Conservation (phyloP, 306 rosid species). For the Arachis hypogaea region DNA sequence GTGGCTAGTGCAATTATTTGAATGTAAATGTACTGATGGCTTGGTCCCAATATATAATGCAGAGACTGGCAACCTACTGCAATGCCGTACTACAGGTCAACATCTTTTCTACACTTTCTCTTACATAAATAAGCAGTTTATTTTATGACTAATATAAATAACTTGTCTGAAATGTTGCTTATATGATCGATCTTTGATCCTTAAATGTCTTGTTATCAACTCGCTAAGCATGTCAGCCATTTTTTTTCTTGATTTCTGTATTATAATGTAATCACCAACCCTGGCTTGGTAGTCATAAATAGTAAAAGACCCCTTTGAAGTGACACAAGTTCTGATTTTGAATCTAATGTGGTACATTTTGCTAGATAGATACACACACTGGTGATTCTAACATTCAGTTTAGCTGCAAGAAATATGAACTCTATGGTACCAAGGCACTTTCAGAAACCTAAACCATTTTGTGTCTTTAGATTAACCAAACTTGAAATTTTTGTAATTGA, state of each 20-base stretch:
- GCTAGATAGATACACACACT: background rate
- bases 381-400: background rate
- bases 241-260: background rate
- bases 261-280: background rate
- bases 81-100: slow-evolving; percentile 67
- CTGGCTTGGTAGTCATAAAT: background rate
- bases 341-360: background rate
- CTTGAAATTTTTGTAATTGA: background rate
- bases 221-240: background rate
- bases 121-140: slow-evolving; percentile 3
- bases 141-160: slow-evolving; percentile 6
- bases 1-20: slow-evolving; percentile 10
- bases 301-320: background rate
- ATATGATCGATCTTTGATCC: slow-evolving; percentile 2
- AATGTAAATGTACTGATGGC: slow-evolving; percentile 17
- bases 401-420: background rate
- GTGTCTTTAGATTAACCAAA: background rate
- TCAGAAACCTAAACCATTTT: background rate
- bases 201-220: background rate
- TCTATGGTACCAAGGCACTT: background rate
- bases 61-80: slow-evolving; percentile 62
- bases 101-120: slow-evolving; percentile 6
- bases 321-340: background rate
- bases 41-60: slow-evolving; percentile 40
- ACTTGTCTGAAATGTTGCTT: background rate